Evolutionary conservation across 371 early-diverging fungal genomes (phyloP).

Genomic region (Rhizomucor pusillus): DNA sequence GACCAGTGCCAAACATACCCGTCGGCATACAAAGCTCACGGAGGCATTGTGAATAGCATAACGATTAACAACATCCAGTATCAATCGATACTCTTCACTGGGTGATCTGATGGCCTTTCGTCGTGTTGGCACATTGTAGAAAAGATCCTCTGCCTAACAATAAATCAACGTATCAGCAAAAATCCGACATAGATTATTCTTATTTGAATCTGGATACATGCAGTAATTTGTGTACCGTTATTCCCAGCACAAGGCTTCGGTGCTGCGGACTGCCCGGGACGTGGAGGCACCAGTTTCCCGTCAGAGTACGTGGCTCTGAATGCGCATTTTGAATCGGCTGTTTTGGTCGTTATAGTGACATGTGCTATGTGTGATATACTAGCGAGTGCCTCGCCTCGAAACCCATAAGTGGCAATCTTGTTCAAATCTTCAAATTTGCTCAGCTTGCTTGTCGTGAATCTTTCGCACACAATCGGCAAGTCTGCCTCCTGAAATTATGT

Average conservation of each 20-base stretch:
- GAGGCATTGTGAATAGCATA: constrained; percentile 91
- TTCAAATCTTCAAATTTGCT: constrained; percentile 83
- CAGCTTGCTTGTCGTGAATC: constrained; percentile 97
- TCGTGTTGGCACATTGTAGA: constrained; percentile 86
- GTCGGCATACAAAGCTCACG: constrained; percentile 82
- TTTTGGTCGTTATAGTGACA: constrained; percentile 87
- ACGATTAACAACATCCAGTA: constrained; percentile 81
- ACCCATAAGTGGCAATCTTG: constrained; percentile 92
- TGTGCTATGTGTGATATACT: constrained; percentile 94
- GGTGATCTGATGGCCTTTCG: constrained; percentile 76
- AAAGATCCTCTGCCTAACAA: constrained; percentile 84
- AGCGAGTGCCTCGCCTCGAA: constrained; percentile 98
- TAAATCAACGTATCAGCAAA: not conserved
- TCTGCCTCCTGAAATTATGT: constrained; percentile 59
- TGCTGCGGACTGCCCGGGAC: constrained; percentile 66
- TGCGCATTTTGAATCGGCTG: constrained; percentile 77
- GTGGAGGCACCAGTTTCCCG: constrained; percentile 74
- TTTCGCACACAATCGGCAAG: constrained; percentile 84
- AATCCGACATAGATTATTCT: too few relatives aligned
- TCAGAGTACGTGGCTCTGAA: constrained; percentile 86
- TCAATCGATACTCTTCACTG: constrained; percentile 84
- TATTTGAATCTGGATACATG: constrained; percentile 21
- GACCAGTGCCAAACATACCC: too few relatives aligned
- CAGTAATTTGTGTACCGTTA: constrained; percentile 87
- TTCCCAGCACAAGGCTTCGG: constrained; percentile 94